Conservation (phyloP, 768 basidiomycete genomes). For the Hemileccinum impolitum region DNA sequence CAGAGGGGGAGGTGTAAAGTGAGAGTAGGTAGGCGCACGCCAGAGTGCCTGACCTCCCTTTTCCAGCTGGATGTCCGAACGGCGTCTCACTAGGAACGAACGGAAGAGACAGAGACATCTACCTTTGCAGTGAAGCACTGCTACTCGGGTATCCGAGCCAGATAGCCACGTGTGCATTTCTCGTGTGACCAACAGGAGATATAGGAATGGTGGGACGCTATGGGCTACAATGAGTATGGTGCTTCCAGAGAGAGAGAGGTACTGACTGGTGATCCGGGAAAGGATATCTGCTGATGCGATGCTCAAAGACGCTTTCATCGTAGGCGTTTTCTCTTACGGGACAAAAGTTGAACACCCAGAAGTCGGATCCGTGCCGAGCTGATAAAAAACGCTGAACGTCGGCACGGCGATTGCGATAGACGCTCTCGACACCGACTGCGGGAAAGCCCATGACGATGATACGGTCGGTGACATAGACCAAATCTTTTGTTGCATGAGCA, state of each 20-base stretch:
- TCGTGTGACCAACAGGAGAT: slow-evolving; percentile 67
- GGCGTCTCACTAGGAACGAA: slow-evolving; percentile 3
- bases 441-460: slow-evolving; percentile 85
- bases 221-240: background rate
- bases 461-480: slow-evolving; percentile 69
- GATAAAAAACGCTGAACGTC: slow-evolving; percentile 77
- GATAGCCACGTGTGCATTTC: slow-evolving; percentile 75
- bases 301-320: slow-evolving; percentile 60
- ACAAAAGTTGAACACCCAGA: slow-evolving; percentile 89
- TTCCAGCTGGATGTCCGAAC: slow-evolving; percentile 49
- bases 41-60: slow-evolving; percentile 84
- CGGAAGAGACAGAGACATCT: slow-evolving; percentile 3
- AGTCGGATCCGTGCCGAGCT: slow-evolving; percentile 68
- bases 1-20: slow-evolving; percentile 43
- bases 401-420: slow-evolving; percentile 76
- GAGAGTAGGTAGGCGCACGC: slow-evolving; percentile 81
- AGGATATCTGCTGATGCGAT: slow-evolving; percentile 78
- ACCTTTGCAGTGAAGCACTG: slow-evolving; percentile 89
- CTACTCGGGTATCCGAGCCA: slow-evolving; percentile 61
- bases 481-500: slow-evolving; percentile 36
- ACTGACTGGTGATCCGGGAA: slow-evolving; percentile 90
- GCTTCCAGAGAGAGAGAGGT: slow-evolving; percentile 44
- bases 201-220: slow-evolving; percentile 73
- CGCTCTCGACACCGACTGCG: slow-evolving; percentile 69
- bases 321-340: slow-evolving; percentile 81